Percentiles rank a stretch among this genome's conserved stretches.
Conservation (phyloP, 1,284 basidiomycete species). For the Sanghuangporus sanghuang region DNA sequence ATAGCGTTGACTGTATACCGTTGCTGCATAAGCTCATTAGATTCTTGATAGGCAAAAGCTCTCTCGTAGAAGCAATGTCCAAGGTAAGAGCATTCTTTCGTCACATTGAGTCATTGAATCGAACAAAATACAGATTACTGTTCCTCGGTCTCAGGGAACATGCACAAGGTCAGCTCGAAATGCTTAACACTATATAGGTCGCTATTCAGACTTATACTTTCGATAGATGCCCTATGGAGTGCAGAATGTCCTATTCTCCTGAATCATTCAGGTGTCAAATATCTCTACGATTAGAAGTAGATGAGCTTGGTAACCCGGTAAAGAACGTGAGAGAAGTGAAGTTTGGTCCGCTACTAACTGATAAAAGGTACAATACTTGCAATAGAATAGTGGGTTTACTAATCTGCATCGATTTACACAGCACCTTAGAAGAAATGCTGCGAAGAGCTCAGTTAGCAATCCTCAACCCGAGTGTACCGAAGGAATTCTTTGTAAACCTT, state of each 20-base stretch:
- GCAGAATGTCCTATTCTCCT: constrained; percentile 28
- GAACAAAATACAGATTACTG: constrained; percentile 11
- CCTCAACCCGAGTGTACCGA: constrained; percentile 31
- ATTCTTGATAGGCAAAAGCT: constrained; percentile 20
- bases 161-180: constrained; percentile 4
- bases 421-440: constrained; percentile 40
- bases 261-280: constrained; percentile 34
- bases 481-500: constrained; percentile 23
- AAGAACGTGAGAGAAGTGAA: constrained; percentile 28
- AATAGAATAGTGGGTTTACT: not conserved
- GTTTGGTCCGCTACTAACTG: constrained; percentile 32
- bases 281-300: constrained; percentile 32
- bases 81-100: constrained; percentile 24
- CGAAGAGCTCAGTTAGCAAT: constrained; percentile 42
- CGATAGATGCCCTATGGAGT: constrained; percentile 39
- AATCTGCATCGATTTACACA: not conserved
- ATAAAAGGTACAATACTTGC: constrained; percentile 21
- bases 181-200: not conserved
- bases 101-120: constrained; percentile 24
- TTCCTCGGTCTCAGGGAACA: not conserved
- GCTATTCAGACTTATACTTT: constrained; percentile 29
- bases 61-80: constrained; percentile 36
- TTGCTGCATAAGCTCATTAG: not conserved
- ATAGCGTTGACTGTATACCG: not conserved
- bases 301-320: constrained; percentile 23